These are phyloP conservation scores for Aspergillus chevalieri DNA, from an alignment of 2,329 filamentous ascomycete species.

Conservation along the genomic window DNA sequence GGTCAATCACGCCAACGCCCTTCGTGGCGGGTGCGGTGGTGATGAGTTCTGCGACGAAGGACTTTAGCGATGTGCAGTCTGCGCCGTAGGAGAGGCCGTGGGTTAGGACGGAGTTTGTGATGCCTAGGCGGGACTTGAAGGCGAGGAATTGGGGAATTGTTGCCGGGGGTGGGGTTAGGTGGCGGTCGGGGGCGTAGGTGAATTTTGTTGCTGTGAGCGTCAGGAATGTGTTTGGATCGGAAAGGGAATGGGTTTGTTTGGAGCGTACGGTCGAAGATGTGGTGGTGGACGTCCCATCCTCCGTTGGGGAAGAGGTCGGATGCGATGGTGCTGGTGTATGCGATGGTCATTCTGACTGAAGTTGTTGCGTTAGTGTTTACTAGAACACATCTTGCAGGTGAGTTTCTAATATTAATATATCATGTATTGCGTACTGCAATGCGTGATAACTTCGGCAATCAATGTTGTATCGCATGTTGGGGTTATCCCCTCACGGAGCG, in stretches of 20 bases:
- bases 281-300: conserved; percentile 29
- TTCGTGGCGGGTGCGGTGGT: conserved; percentile 14
- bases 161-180: conserved; percentile 24
- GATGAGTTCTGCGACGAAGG: conserved; percentile 25
- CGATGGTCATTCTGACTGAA: conserved; percentile 1
- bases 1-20: conserved; percentile 27
- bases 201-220: conserved; percentile 13
- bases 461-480: no score
- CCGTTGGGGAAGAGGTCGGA: conserved; percentile 21
- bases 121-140: conserved; percentile 20
- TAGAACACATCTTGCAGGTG: background rate
- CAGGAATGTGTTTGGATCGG: background rate
- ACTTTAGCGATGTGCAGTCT: conserved; percentile 28
- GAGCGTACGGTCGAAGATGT: conserved; percentile 27
- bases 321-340: background rate
- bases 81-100: conserved; percentile 35
- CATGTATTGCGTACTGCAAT: no score
- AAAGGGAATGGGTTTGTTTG: conserved; percentile 3
- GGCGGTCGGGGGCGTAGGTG: conserved; percentile 18
- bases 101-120: conserved; percentile 31
- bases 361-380: background rate
- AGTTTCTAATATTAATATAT: no score
- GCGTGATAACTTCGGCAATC: no score
- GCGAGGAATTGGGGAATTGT: conserved; percentile 18
- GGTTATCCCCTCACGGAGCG: no score